Evolutionary conservation across 495 filamentous ascomycete species (phyloP).

Genomic region (Aspergillus ostianus): DNA sequence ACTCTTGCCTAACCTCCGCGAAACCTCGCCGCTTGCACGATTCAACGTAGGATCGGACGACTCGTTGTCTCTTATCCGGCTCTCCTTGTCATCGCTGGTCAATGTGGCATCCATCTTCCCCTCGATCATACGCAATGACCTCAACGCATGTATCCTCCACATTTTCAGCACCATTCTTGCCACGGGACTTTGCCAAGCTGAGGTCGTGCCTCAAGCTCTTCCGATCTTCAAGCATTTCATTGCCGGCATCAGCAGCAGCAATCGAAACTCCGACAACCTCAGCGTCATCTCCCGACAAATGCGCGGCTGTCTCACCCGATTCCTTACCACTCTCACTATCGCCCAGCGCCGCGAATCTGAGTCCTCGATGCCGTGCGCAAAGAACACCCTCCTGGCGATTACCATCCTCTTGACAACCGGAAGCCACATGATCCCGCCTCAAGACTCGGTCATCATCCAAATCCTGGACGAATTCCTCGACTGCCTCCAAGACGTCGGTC

Average conservation of each 20-base stretch:
- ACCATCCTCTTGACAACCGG: constrained; percentile 87
- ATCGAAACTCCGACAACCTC: constrained; percentile 29
- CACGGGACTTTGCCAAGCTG: constrained; percentile 78
- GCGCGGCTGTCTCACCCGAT: constrained; percentile 74
- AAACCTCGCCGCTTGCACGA: constrained; percentile 67
- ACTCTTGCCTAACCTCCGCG: constrained; percentile 81
- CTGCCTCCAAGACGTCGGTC: constrained; percentile 77
- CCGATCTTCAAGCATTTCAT: constrained; percentile 93
- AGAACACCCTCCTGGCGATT: constrained; percentile 83
- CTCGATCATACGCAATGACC: constrained; percentile 90
- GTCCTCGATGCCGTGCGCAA: constrained; percentile 81
- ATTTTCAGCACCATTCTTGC: constrained; percentile 93
- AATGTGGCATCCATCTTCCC: constrained; percentile 95
- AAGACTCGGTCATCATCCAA: constrained; percentile 65
- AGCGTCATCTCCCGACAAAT: constrained; percentile 49
- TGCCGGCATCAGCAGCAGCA: constrained; percentile 59
- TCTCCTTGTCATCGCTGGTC: constrained; percentile 81
- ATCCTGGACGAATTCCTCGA: constrained; percentile 78
- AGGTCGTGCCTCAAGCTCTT: constrained; percentile 85
- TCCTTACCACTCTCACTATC: constrained; percentile 75
- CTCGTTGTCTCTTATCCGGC: constrained; percentile 72
- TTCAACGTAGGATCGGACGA: constrained; percentile 66
- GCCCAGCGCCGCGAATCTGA: constrained; percentile 82
- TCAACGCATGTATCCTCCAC: constrained; percentile 95
- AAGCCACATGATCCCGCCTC: constrained; percentile 65